These are phyloP conservation scores for Didymella pinodella DNA, from an alignment of 2,329 filamentous ascomycete genomes.

Conservation along the genomic window DNA sequence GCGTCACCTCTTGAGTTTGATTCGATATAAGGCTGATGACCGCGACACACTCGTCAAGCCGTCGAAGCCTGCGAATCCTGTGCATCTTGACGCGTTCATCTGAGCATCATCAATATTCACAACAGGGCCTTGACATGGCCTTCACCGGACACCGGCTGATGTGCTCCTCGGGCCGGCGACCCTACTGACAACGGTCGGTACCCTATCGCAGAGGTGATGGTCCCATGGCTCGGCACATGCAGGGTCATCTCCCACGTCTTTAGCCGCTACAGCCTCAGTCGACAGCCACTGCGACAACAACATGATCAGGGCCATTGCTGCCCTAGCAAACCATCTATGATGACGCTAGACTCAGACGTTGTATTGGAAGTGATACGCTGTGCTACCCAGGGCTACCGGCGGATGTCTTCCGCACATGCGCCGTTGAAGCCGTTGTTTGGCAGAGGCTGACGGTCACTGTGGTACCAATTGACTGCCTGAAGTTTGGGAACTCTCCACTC, in stretches of 20 bases:
- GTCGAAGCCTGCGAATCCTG: not conserved
- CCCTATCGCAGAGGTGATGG: slow-evolving; percentile 28
- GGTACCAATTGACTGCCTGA: slow-evolving; percentile 2
- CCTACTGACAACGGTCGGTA: slow-evolving; percentile 19
- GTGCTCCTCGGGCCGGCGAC: slow-evolving; percentile 21
- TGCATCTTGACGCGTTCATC: not conserved
- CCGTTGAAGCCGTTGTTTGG: slow-evolving; percentile 36
- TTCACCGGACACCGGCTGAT: slow-evolving; percentile 12
- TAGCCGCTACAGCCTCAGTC: slow-evolving; percentile 35
- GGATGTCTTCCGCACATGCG: slow-evolving; percentile 31
- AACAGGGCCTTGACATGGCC: not conserved
- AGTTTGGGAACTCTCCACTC: no score
- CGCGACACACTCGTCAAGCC: slow-evolving; percentile 21
- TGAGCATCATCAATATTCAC: slow-evolving; percentile 6
- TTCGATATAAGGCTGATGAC: slow-evolving; percentile 31
- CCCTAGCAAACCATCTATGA: slow-evolving; percentile 10
- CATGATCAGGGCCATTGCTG: not conserved
- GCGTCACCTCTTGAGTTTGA: slow-evolving; percentile 23
- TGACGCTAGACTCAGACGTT: slow-evolving; percentile 30
- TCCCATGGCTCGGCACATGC: slow-evolving; percentile 36
- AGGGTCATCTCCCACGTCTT: slow-evolving; percentile 38
- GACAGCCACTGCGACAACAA: slow-evolving; percentile 27
- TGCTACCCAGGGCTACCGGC: slow-evolving; percentile 29
- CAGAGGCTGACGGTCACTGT: slow-evolving; percentile 32
- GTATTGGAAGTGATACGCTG: slow-evolving; percentile 23